A percentile compares a stretch with the other conserved stretches of the same genome.
Conservation (phyloP, 805 yeast genomes). For the Candida jianshihensis region DNA sequence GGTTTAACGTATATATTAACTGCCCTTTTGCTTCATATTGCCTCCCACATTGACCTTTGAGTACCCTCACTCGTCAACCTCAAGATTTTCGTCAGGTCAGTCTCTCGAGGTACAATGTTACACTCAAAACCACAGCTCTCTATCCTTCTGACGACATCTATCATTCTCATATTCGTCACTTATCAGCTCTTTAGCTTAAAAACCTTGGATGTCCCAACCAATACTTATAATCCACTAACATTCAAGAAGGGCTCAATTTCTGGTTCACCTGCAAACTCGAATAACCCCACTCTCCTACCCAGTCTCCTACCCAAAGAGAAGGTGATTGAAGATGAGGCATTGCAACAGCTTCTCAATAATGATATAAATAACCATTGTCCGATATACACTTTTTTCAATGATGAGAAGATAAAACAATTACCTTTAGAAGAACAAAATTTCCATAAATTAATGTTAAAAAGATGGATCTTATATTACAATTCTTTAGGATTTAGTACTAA, state of each 20-base stretch:
- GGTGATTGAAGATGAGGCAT: slow-evolving; percentile 6
- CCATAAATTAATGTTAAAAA: slow-evolving; percentile 11
- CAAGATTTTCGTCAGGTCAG: neutral
- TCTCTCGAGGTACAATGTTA: neutral
- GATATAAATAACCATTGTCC: slow-evolving; percentile 5
- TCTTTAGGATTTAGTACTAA: slow-evolving; percentile 13
- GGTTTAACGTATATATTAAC: no score
- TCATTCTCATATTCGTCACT: neutral
- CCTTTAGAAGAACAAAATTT: slow-evolving; percentile 13
- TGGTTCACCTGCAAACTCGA: slow-evolving; percentile 49
- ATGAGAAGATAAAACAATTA: slow-evolving; percentile 9
- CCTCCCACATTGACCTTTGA: no score
- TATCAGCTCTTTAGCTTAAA: neutral
- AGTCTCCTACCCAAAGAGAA: slow-evolving; percentile 3
- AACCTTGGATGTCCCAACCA: neutral
- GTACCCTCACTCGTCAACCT: neutral
- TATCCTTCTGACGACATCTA: neutral
- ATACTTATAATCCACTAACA: slow-evolving; percentile 46
- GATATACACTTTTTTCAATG: slow-evolving; percentile 17
- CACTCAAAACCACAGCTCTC: neutral
- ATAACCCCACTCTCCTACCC: no score
- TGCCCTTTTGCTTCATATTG: neutral
- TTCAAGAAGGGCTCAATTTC: slow-evolving; percentile 66
- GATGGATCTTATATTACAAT: slow-evolving; percentile 12
- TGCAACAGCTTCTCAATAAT: slow-evolving; percentile 7